A percentile compares a stretch with the other conserved stretches of the same genome.
Conservation (phyloP, 768 basidiomycete genomes). For the Gloeophyllum trabeum region DNA sequence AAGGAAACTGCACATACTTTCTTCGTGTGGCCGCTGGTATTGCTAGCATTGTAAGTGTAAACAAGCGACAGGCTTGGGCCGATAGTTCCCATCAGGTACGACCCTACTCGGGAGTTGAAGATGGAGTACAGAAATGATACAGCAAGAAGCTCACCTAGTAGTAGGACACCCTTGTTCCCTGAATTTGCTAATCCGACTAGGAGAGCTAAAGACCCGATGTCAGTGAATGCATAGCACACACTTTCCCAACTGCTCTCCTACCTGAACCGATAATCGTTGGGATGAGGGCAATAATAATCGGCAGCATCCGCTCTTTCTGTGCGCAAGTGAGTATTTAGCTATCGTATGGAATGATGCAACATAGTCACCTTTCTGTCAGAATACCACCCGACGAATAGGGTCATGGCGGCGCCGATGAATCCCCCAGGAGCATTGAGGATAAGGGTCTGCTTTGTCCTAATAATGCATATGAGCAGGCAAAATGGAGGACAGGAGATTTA, state of each 20-base stretch:
- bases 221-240: background rate
- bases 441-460: conserved; percentile 48
- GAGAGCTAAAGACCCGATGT: conserved; percentile 21
- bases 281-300: conserved; percentile 43
- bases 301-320: conserved; percentile 48
- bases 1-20: conserved; percentile 24
- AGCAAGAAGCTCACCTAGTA: conserved; percentile 33
- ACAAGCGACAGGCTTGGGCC: conserved; percentile 47
- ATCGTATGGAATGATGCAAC: too few species aligned
- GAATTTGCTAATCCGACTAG: conserved; percentile 42
- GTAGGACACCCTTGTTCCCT: conserved; percentile 34
- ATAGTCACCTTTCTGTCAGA: conserved; percentile 44
- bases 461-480: background rate
- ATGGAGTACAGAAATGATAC: background rate
- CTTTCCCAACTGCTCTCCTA: conserved; percentile 10
- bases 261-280: conserved; percentile 50
- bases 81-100: conserved; percentile 41
- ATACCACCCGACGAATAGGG: conserved; percentile 48
- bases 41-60: conserved; percentile 55
- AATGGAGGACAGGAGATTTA: background rate
- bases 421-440: conserved; percentile 50
- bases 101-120: conserved; percentile 18
- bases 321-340: background rate
- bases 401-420: conserved; percentile 32
- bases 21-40: conserved; percentile 57